Percentiles rank a stretch among this genome's conserved stretches.
These are phyloP conservation scores for Coemansia sp. DNA, from an alignment of 192 early-diverging fungal species.

Conservation along the genomic window DNA sequence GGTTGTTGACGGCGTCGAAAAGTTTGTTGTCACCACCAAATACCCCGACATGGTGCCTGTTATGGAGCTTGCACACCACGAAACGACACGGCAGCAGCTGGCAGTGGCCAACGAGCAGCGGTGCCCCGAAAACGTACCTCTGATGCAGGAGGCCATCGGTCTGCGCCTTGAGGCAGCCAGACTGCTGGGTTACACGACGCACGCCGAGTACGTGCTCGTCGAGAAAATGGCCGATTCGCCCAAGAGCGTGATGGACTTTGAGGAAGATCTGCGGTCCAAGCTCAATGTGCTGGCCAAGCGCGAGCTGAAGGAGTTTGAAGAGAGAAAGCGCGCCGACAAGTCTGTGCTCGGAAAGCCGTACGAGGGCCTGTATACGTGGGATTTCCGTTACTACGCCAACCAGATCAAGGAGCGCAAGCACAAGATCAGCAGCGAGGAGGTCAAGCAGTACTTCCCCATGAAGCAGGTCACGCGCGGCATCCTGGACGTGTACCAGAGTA, in stretches of 20 bases:
- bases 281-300: constrained; percentile 61
- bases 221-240: constrained; percentile 82
- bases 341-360: constrained; percentile 53
- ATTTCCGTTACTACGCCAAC: constrained; percentile 73
- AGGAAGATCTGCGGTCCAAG: constrained; percentile 61
- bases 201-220: constrained; percentile 75
- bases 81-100: constrained; percentile 59
- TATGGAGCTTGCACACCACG: constrained; percentile 56
- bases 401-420: constrained; percentile 73
- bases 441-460: constrained; percentile 81
- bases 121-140: constrained; percentile 62
- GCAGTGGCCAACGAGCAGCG: constrained; percentile 57
- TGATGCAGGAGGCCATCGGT: constrained; percentile 62
- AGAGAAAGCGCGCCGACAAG: constrained; percentile 64
- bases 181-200: constrained; percentile 71
- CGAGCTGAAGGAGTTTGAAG: constrained; percentile 64
- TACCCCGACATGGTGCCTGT: constrained; percentile 62
- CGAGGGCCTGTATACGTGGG: constrained; percentile 74
- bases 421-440: constrained; percentile 73
- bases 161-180: constrained; percentile 59
- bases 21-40: constrained; percentile 73
- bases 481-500: constrained; percentile 73
- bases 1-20: constrained; percentile 62
- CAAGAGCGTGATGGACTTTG: constrained; percentile 65
- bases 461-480: constrained; percentile 65